Conservation (phyloP, 1,284 basidiomycete genomes). For the Termitomyces sp. region DNA sequence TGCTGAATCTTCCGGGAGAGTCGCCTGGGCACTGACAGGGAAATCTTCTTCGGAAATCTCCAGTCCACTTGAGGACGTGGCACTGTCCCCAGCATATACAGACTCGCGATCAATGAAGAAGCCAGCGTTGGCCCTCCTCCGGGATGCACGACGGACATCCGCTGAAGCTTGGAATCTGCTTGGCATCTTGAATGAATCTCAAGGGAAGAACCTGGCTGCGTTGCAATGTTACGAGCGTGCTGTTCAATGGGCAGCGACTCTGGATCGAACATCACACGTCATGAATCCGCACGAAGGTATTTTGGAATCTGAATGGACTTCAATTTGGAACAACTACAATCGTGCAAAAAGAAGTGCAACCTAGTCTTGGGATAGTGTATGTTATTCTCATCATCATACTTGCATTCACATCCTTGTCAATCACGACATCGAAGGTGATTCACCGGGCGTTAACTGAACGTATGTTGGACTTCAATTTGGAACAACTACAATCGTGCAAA, state of each 20-base stretch:
- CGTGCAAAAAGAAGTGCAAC: constrained; percentile 23
- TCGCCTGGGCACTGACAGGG: constrained; percentile 53
- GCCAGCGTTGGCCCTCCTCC: constrained; percentile 56
- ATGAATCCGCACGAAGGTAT: constrained; percentile 39
- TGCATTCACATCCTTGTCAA: background rate
- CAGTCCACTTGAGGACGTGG: constrained; percentile 39
- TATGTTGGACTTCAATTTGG: constrained; percentile 43
- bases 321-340: constrained; percentile 34
- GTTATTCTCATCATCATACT: background rate
- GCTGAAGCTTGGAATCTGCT: constrained; percentile 61
- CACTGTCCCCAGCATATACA: constrained; percentile 34
- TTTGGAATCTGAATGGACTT: constrained; percentile 53
- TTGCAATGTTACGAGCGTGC: constrained; percentile 38
- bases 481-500: constrained; percentile 30
- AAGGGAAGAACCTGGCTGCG: constrained; percentile 28
- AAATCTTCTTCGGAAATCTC: constrained; percentile 30
- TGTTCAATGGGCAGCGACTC: constrained; percentile 49
- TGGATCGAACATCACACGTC: constrained; percentile 30
- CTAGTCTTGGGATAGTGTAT: background rate
- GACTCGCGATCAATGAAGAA: constrained; percentile 46
- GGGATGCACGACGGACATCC: constrained; percentile 65
- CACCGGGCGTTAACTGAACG: background rate
- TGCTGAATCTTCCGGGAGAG: constrained; percentile 61
- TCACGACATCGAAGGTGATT: background rate
- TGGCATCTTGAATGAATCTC: constrained; percentile 37